Evolutionary conservation across 2,329 filamentous ascomycete genomes (phyloP), one percentile per base, ranked within the genome.

Genomic region (Botrytis porri): DNA sequence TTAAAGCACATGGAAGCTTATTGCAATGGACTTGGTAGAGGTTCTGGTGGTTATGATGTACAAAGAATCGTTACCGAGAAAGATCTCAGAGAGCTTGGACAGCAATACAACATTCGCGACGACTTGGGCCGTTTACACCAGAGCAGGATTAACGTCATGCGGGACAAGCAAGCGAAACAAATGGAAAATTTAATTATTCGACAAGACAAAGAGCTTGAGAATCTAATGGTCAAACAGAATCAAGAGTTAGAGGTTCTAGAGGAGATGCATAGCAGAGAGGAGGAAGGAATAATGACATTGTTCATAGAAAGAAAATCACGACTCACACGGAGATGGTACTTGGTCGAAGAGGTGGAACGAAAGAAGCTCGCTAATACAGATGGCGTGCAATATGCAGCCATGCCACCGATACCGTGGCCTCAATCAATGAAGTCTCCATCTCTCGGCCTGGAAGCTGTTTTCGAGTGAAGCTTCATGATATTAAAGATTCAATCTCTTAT

Each of bases 1-100:
- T 82, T 91, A n/a, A 86, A 86, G 78, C 86, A 91, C 76, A 91
- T 91, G 89, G 88, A 91, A 77, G 88, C 88, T 9, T 91, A 91
- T 79, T 90, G 88, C 77, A 85, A 88, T 74, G 85, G 85, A 6
- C 80, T 87, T 1, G 86, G 86, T 6, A 83, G 83, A 45, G 83
- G 80, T 37, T 80, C 81, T 3, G 81, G 77, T 48, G 77, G 75
- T 39, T 69, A 79, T 5, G 83, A 86, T 80, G 86, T 87, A 5
- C 81, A 82, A 0, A 83, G 89, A 12, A 81, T 85, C 1, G 87
- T 91, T 25, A 91, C 89, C 3, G 87, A 89, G 77, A 84, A 86
- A 63, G 87, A 91, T 75, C 81, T 89, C 32, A 84, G 86, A 48
- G 87, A 89, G 78, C 83, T 90, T 5, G 85, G 86, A 16, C 87